Conservation (phyloP, 2,329 filamentous ascomycete genomes). For the Macrophomina pseudophaseolina region DNA sequence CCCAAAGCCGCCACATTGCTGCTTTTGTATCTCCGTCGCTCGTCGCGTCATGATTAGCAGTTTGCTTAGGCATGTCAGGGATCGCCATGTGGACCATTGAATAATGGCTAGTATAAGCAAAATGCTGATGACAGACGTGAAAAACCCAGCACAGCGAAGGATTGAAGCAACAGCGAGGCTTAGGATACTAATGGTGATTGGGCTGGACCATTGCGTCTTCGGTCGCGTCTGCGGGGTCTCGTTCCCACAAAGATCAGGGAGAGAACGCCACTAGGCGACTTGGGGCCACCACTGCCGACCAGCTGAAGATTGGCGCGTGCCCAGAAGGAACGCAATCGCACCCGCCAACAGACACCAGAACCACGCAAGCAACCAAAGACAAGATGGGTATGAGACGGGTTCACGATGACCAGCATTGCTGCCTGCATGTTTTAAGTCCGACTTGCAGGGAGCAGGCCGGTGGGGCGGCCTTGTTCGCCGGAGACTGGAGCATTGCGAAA, state of each 20-base stretch:
- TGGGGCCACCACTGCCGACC: neutral
- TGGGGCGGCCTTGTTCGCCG: neutral
- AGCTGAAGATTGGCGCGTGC: conserved; percentile 9
- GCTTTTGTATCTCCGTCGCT: conserved; percentile 2
- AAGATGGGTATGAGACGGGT: neutral
- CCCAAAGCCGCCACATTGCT: neutral
- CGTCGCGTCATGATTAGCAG: neutral
- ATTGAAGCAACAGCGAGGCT: conserved; percentile 12
- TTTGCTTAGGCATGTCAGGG: neutral
- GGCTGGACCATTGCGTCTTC: conserved; percentile 9
- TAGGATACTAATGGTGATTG: conserved; percentile 6
- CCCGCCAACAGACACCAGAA: neutral
- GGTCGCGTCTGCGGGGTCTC: conserved; percentile 21
- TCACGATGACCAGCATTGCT: neutral
- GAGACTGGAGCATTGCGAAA: neutral
- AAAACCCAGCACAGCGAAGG: neutral
- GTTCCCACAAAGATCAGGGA: conserved; percentile 9
- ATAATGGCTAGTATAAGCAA: conserved; percentile 21
- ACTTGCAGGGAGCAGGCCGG: neutral
- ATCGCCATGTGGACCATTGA: neutral
- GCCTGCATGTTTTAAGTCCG: neutral
- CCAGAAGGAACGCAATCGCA: neutral
- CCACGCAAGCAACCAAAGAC: neutral
- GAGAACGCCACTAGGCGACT: conserved; percentile 6
- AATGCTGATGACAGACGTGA: conserved; percentile 2